These are phyloP conservation scores for Globisporangium apiculatum DNA, from an alignment of 352 stramenopile genomes.

Conservation along the genomic window DNA sequence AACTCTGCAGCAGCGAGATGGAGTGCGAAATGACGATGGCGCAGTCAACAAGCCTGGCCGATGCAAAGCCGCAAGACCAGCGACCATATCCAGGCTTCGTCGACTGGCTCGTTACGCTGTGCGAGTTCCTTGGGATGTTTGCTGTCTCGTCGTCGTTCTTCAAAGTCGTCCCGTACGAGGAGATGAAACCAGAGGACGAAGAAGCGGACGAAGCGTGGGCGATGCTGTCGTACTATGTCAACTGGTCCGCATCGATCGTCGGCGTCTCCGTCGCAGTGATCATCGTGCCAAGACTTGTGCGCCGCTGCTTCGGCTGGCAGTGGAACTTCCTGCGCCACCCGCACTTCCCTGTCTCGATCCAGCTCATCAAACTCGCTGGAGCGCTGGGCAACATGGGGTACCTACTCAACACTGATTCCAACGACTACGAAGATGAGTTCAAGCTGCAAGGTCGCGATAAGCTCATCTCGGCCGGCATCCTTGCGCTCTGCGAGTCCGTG, in stretches of 20 bases:
- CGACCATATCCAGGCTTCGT: neutral
- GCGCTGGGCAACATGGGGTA: neutral
- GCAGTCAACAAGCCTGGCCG: too few species aligned
- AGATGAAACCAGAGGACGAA: neutral
- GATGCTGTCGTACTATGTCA: neutral
- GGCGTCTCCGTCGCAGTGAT: too few species aligned
- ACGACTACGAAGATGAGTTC: neutral
- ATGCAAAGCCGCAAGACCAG: too few species aligned
- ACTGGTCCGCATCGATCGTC: neutral
- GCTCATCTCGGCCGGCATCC: neutral
- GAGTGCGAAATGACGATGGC: too few species aligned
- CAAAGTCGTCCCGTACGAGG: neutral
- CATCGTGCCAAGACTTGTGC: too few species aligned
- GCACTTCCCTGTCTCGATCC: neutral
- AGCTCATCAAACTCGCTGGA: neutral
- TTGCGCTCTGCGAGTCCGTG: neutral
- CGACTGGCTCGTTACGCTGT: neutral
- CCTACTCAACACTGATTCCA: neutral
- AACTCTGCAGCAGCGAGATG: too few species aligned
- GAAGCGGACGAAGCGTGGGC: neutral
- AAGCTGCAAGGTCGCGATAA: neutral
- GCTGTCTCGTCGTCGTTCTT: neutral
- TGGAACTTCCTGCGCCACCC: neutral
- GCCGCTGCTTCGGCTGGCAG: neutral
- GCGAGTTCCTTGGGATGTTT: neutral